Evolutionary conservation across 129 eudicot genomes (phyloP), one percentile per base, ranked within the genome.

Genomic region (Artemisia argyi): DNA sequence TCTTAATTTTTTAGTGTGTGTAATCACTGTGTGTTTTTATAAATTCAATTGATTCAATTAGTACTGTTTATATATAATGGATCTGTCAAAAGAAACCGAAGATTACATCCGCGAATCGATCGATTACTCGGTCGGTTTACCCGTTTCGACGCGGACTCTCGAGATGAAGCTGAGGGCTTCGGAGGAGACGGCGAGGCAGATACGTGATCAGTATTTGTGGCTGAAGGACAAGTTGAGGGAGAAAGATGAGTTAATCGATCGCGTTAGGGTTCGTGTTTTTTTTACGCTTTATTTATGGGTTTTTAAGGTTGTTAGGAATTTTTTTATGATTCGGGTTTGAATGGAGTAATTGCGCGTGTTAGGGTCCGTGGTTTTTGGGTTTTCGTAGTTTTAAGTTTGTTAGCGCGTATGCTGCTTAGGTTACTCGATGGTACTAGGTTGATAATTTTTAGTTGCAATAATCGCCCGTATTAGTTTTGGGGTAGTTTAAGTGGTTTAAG

Each of bases 21-120:
- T 32, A 32, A 32, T 32, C 7, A 32, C 39, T 35, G 44, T 7
- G 44, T 39, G 44, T 39, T 39, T 39, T 39, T 4, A 30, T 32
- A 4, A 32, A 24, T 24, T 24, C 42, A 30, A 30, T 32, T 32
- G 35, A 4, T 3, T 5, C 5, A 30, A 30, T 32, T 5, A 32
- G 0, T 30, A n/a, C n/a, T n/a, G n/a, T n/a, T n/a, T n/a, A n/a
- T n/a, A 68, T 18, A 55, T 5, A 61, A 91, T 91, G 97, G 96
- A 88, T 71, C 17, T 83, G 58, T 75, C 85, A 1, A 79, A 83
- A 83, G 96, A 88, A 68, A 76, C 86, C 1, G 93, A 91, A 1
- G 90, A 81, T 61, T 91, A 80, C 83, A 73, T 91, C 17, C 83
- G 87, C 1, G 84, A 84, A 76, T 75, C 89, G 48, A 79, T 91